Conservation (phyloP, 2,329 filamentous ascomycete species). For the Hyphodiscus sp. region DNA sequence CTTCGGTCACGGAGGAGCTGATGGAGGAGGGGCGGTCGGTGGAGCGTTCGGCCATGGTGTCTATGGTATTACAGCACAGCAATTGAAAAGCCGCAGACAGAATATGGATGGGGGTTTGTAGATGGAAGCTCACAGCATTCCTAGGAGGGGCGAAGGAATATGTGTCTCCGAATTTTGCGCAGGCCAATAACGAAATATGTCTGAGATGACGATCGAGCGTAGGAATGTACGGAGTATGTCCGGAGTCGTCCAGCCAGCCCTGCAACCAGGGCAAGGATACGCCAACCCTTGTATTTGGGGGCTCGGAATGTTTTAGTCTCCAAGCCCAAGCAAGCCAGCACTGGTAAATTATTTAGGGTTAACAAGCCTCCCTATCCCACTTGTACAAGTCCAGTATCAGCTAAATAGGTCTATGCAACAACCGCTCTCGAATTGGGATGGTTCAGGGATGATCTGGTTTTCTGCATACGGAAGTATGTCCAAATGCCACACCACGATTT, state of each 20-base stretch:
- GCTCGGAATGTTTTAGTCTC: not conserved
- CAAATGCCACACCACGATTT: too few species aligned
- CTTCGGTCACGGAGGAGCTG: conserved; percentile 24
- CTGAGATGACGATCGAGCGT: not conserved
- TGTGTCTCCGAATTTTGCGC: not conserved
- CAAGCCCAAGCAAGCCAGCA: too few species aligned
- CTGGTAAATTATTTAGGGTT: too few species aligned
- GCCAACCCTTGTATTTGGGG: not conserved
- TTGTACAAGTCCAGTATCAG: too few species aligned
- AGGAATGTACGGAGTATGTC: not conserved
- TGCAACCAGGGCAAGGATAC: not conserved
- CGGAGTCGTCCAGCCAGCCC: not conserved
- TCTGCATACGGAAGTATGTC: not conserved
- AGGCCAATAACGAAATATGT: not conserved
- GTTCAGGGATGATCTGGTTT: too few species aligned
- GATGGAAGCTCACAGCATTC: not conserved
- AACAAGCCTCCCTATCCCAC: too few species aligned
- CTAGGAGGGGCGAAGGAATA: not conserved
- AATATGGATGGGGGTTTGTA: not conserved
- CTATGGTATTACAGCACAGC: not conserved
- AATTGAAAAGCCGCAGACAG: not conserved
- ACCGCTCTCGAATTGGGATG: too few species aligned
- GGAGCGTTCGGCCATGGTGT: conserved; percentile 23
- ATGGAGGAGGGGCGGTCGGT: conserved; percentile 21
- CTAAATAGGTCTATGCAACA: too few species aligned